Conservation (phyloP, 192 early-diverging fungal species). For the Umbelopsis sp. region DNA sequence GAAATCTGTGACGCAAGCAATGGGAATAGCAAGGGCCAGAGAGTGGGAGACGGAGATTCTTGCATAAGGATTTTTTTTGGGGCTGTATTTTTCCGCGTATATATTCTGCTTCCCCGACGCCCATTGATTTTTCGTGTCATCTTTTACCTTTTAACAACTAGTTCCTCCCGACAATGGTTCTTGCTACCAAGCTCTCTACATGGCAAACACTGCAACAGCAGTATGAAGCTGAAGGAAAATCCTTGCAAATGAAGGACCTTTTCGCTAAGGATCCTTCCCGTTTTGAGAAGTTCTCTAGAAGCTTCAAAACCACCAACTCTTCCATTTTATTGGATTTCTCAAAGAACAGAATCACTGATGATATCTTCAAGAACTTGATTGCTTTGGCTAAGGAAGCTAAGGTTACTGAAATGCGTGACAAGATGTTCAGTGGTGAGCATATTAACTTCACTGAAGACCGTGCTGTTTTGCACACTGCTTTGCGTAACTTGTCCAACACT, state of each 20-base stretch:
- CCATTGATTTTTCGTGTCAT: conserved; percentile 14
- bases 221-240: conserved; percentile 77
- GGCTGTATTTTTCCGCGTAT: conserved; percentile 3
- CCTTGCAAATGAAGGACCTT: conserved; percentile 76
- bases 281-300: conserved; percentile 77
- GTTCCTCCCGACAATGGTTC: conserved; percentile 68
- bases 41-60: no score
- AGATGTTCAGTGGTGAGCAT: conserved; percentile 93
- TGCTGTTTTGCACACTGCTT: conserved; percentile 93
- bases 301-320: conserved; percentile 64
- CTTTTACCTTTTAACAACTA: conserved; percentile 7
- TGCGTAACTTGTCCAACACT: conserved; percentile 83
- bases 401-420: conserved; percentile 84
- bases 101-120: neutral
- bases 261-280: conserved; percentile 78
- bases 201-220: conserved; percentile 92
- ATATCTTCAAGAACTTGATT: conserved; percentile 79
- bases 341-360: conserved; percentile 90
- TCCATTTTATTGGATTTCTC: conserved; percentile 92
- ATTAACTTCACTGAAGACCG: conserved; percentile 98
- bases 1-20: no score
- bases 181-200: conserved; percentile 72
- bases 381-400: conserved; percentile 82
- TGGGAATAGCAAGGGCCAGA: no score
- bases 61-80: no score